These are phyloP conservation scores for Annona cherimola DNA, from an alignment of 164 flowering plant species.

Conservation along the genomic window DNA sequence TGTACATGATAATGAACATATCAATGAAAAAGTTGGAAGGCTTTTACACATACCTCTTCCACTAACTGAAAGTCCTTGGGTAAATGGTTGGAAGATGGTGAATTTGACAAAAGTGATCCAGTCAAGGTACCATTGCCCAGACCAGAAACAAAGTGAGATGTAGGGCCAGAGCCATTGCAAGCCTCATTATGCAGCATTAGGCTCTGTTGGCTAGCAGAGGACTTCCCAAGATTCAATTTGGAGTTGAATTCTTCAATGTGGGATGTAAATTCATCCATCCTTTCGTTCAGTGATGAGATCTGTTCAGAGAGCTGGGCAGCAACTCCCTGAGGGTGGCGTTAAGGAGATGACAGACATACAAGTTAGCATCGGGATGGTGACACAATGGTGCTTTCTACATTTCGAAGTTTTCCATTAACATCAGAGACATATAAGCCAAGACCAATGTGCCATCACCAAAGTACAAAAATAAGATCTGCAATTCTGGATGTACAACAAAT, in stretches of 20 bases:
- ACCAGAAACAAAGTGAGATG: slow-evolving; percentile 60
- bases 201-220: slow-evolving; percentile 58
- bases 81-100: slow-evolving; percentile 69
- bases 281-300: slow-evolving; percentile 72
- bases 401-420: neutral
- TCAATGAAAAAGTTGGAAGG: neutral
- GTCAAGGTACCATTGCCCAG: slow-evolving; percentile 66
- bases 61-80: slow-evolving; percentile 63
- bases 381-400: neutral
- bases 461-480: neutral
- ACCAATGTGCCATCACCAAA: neutral
- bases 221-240: slow-evolving; percentile 40
- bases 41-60: slow-evolving; percentile 62
- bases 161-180: slow-evolving; percentile 76
- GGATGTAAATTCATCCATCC: slow-evolving; percentile 87
- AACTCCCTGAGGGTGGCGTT: slow-evolving; percentile 44
- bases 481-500: too few species aligned
- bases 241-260: slow-evolving; percentile 80
- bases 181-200: slow-evolving; percentile 52
- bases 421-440: neutral
- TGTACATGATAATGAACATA: too few species aligned
- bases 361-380: neutral
- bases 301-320: slow-evolving; percentile 82
- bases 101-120: slow-evolving; percentile 47
- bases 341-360: neutral